A percentile compares a stretch with the other conserved stretches of the same genome.
Conservation (phyloP, 176 grass and related monocot species). For the Phoenix dactylifera region DNA sequence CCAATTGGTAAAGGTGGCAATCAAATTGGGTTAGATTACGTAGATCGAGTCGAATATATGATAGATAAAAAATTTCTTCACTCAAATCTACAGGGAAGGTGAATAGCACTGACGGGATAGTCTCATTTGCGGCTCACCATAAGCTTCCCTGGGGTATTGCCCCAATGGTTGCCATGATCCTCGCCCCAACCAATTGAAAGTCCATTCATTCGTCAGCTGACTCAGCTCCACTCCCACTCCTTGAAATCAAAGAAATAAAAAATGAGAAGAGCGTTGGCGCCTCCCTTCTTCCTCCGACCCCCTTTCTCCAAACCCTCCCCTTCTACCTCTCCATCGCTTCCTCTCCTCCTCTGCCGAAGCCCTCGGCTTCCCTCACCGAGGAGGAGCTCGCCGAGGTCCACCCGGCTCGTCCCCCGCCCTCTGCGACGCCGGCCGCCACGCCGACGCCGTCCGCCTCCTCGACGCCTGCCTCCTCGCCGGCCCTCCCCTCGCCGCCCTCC, state of each 20-base stretch:
- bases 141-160: too few species aligned
- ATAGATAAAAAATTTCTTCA: too few species aligned
- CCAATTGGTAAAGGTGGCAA: too few species aligned
- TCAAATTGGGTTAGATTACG: too few species aligned
- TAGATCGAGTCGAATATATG: too few species aligned
- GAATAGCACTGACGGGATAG: too few species aligned
- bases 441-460: slow-evolving; percentile 20
- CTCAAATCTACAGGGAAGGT: too few species aligned
- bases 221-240: too few species aligned
- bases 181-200: too few species aligned
- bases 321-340: not conserved
- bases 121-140: too few species aligned
- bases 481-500: slow-evolving; percentile 9
- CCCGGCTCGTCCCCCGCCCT: slow-evolving; percentile 18
- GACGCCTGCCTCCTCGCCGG: slow-evolving; percentile 6
- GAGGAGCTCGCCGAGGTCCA: slow-evolving; percentile 8
- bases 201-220: too few species aligned
- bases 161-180: too few species aligned
- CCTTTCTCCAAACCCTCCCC: not conserved
- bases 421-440: slow-evolving; percentile 12
- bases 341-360: not conserved
- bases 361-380: slow-evolving; percentile 9
- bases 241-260: not conserved
- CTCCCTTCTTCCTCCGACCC: not conserved
- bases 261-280: not conserved